phyloP scores from a whole-genome alignment of 208 protist genomes.

The Acanthamoeba castellanii region DNA sequence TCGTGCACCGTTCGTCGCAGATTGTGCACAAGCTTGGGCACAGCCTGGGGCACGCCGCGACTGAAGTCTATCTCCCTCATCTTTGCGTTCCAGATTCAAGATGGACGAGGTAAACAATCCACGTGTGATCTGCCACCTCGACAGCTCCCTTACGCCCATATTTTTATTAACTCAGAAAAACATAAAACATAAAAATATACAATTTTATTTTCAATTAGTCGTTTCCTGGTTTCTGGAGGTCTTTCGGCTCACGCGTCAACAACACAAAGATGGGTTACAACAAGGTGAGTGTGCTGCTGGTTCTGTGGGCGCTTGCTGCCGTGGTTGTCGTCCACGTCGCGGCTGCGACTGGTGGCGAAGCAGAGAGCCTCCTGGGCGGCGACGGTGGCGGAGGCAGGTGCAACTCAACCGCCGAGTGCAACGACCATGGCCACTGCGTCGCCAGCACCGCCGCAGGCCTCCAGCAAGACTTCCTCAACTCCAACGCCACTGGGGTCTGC shows the following conservation, averaged over 20 bases:
- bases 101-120: background rate
- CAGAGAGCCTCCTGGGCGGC: too few species aligned
- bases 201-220: too few species aligned
- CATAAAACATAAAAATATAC: too few species aligned
- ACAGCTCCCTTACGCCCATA: too few species aligned
- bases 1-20: background rate
- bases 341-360: too few species aligned
- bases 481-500: background rate
- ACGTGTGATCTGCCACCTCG: too few species aligned
- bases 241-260: too few species aligned
- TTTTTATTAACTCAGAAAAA: too few species aligned
- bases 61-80: background rate
- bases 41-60: background rate
- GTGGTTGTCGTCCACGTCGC: background rate
- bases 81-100: background rate
- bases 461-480: background rate
- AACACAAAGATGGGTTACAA: too few species aligned
- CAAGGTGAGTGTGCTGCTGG: too few species aligned
- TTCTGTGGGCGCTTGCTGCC: too few species aligned
- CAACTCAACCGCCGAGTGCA: background rate
- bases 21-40: background rate
- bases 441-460: background rate
- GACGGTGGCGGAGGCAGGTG: slow-evolving; percentile 7
- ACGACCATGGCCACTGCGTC: background rate
- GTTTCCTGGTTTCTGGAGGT: too few species aligned